Base-by-base conservation (phyloP, 495 filamentous ascomycete genomes). In the Penicillium taxi region DNA sequence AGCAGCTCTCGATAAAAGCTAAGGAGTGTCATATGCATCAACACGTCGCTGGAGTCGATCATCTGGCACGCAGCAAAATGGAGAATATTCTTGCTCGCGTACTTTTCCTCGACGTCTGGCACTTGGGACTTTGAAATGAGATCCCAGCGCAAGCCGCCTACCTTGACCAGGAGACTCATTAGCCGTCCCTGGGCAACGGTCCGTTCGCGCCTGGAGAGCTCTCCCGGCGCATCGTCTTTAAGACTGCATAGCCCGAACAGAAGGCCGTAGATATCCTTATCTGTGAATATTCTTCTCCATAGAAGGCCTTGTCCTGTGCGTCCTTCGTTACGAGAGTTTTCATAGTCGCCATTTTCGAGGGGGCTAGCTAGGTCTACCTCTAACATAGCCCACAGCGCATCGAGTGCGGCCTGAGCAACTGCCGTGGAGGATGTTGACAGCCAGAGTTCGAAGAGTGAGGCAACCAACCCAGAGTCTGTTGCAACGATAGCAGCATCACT, bases 21-120 rank as follows among this genome's bases (percentile, higher is more conserved):
- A 32, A 93, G 66, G 32, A 91, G 59, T 13, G 69, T 84, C 47
- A 84, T 70, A 43, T 90, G 82, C 81, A 94, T 84, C 42, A 95
- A 60, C 16, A 80, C 66, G 48, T 95, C 88, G 25, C 65, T 67
- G 39, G 67, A 69, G 44, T 90, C 74, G 9, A 90, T 72, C 86
- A 94, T 90, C 26, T 73, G 63, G 25, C 77, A 61, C 3, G 79
- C 71, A 2, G 80, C 86, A 52, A 82, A 94, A 22, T 87, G 77
- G 9, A 94, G 66, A 2, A 95, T 51, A 9, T 85, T 83, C 6
- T 44, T 42, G 33, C 66, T 57, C 14, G 67, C 53, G 41, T 78
- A 81, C 26, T 56, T 54, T 1, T 61, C 43, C 37, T 86, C 79
- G 1, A 89, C 49, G 0, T 81, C 77, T 0, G 74, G 45, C 16